Conservation (phyloP, 805 yeast genomes). For the Cyberlindnera mycetangii region DNA sequence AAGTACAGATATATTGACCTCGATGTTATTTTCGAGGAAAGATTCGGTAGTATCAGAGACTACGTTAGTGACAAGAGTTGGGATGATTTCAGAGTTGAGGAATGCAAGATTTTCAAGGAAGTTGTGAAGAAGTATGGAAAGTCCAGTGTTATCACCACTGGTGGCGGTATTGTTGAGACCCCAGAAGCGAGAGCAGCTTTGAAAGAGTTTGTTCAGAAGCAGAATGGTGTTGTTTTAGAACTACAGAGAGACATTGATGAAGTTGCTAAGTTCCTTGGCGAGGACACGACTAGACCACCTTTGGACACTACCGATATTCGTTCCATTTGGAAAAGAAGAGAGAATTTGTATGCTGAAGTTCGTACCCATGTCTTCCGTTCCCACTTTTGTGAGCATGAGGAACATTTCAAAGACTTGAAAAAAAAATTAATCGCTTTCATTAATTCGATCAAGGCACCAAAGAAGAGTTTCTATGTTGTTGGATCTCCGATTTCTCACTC, state of each 20-base stretch:
- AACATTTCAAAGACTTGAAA: slow-evolving; percentile 55
- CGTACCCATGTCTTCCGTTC: slow-evolving; percentile 78
- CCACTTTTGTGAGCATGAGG: slow-evolving; percentile 57
- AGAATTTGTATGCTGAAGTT: slow-evolving; percentile 73
- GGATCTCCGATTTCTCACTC: slow-evolving; percentile 87
- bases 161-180: slow-evolving; percentile 93
- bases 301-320: slow-evolving; percentile 77
- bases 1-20: slow-evolving; percentile 72
- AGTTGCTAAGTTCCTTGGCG: slow-evolving; percentile 68
- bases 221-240: slow-evolving; percentile 76
- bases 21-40: slow-evolving; percentile 67
- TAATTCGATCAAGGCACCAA: slow-evolving; percentile 57
- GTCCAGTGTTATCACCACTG: slow-evolving; percentile 76
- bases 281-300: slow-evolving; percentile 78
- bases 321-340: slow-evolving; percentile 83
- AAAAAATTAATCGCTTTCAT: slow-evolving; percentile 58
- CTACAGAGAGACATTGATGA: slow-evolving; percentile 84
- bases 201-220: slow-evolving; percentile 43
- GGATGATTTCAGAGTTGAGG: slow-evolving; percentile 80
- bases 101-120: slow-evolving; percentile 53
- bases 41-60: slow-evolving; percentile 49
- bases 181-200: slow-evolving; percentile 62
- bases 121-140: slow-evolving; percentile 39
- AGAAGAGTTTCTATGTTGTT: slow-evolving; percentile 58
- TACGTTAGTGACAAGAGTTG: slow-evolving; percentile 70